These are phyloP conservation scores for Nepenthes mirabilis DNA, from an alignment of 148 eudicot species.

Conservation along the genomic window DNA sequence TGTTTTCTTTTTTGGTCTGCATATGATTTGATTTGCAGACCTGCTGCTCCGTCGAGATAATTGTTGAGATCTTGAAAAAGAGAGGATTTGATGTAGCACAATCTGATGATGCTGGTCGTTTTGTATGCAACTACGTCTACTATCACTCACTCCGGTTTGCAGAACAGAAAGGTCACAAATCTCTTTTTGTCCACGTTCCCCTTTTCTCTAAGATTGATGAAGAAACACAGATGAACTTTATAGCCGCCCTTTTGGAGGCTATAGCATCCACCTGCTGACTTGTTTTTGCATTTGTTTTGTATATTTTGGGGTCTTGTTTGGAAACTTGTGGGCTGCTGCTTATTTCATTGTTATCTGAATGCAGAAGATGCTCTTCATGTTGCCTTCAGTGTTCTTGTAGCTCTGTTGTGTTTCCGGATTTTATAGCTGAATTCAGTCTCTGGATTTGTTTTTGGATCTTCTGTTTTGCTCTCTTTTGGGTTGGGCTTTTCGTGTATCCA, in stretches of 20 bases:
- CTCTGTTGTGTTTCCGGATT: too few species aligned
- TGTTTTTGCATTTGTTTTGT: too few species aligned
- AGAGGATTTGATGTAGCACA: constrained; percentile 65
- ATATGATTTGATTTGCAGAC: constrained; percentile 32
- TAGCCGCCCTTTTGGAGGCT: constrained; percentile 64
- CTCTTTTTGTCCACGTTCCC: constrained; percentile 87
- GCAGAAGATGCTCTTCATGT: too few species aligned
- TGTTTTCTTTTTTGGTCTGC: not conserved
- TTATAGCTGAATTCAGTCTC: too few species aligned
- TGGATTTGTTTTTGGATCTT: too few species aligned
- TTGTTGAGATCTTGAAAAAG: constrained; percentile 36
- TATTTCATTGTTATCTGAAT: too few species aligned
- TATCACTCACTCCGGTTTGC: constrained; percentile 84
- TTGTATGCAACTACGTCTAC: constrained; percentile 90
- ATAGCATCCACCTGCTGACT: constrained; percentile 31
- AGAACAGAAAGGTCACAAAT: constrained; percentile 59
- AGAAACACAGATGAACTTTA: constrained; percentile 75
- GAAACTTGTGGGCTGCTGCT: too few species aligned
- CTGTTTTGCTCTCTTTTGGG: too few species aligned
- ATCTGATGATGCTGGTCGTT: constrained; percentile 86
- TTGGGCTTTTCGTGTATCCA: too few species aligned
- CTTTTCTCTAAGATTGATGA: constrained; percentile 66
- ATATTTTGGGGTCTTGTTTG: too few species aligned
- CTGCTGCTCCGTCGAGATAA: constrained; percentile 51
- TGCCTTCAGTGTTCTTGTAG: too few species aligned